phyloP scores from a whole-genome alignment of 164 flowering plant genomes.

The Litsea cubeba region DNA sequence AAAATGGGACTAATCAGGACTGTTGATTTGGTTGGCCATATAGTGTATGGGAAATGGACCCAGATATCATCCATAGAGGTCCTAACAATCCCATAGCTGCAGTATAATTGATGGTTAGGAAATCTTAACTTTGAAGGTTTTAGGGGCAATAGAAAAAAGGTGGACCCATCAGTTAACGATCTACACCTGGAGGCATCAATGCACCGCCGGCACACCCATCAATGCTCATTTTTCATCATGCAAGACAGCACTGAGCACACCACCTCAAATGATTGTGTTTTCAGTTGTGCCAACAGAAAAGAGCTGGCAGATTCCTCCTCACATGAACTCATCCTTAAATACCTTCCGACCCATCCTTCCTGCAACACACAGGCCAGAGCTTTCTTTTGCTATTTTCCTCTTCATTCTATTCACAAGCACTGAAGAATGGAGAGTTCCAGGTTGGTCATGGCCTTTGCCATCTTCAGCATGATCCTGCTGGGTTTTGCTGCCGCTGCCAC shows the following conservation, averaged over 20 bases:
- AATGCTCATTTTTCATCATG: background rate
- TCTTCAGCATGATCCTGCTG: conserved; percentile 21
- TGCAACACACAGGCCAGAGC: background rate
- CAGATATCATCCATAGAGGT: too few species aligned
- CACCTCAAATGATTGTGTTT: background rate
- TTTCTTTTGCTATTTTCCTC: background rate
- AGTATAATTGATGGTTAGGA: background rate
- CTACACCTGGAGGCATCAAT: too few species aligned
- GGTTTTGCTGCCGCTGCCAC: conserved; percentile 7
- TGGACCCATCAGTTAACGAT: background rate
- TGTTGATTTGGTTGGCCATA: too few species aligned
- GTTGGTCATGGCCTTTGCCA: conserved; percentile 18
- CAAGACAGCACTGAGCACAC: background rate
- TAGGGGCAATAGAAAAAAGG: background rate
- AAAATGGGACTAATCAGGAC: too few species aligned
- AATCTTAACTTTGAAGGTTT: background rate
- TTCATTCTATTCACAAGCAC: background rate
- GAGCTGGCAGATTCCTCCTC: conserved; percentile 18
- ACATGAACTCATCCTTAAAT: conserved; percentile 8
- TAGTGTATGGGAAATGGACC: too few species aligned
- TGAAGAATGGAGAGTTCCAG: conserved; percentile 19
- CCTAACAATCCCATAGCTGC: too few species aligned
- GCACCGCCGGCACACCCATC: too few species aligned
- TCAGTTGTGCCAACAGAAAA: background rate
- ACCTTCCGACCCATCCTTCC: conserved; percentile 1